Evolutionary conservation across 768 basidiomycete species (phyloP).

Genomic region (Termitomyces sp.): DNA sequence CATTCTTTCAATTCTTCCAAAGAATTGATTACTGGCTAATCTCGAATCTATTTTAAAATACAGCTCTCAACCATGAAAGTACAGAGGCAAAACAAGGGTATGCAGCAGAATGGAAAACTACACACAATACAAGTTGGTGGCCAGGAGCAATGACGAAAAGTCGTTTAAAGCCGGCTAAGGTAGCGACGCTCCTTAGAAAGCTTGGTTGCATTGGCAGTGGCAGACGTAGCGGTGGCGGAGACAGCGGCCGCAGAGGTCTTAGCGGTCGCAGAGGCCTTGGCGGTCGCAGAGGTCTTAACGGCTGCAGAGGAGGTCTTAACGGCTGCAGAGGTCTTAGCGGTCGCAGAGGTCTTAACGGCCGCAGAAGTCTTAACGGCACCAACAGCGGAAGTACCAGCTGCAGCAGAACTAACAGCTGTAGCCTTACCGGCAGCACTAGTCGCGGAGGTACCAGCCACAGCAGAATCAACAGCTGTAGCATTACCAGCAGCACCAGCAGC

Average conservation of each 20-base stretch:
- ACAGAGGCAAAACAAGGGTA: conserved; percentile 11
- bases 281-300: conserved; percentile 4
- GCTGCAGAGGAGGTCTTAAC: conserved; percentile 5
- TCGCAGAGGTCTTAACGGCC: conserved; percentile 1
- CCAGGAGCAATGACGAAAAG: not conserved
- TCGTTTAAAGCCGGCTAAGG: conserved; percentile 5
- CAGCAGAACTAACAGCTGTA: conserved; percentile 7
- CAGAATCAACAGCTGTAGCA: conserved; percentile 6
- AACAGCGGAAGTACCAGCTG: conserved; percentile 8
- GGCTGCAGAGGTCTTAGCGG: not conserved
- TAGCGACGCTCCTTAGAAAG: conserved; percentile 7
- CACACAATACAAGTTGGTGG: not conserved
- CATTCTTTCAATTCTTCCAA: not conserved
- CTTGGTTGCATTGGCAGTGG: not conserved
- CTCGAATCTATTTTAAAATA: conserved; percentile 12
- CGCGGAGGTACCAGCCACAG: conserved; percentile 1
- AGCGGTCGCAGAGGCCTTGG: conserved; percentile 4
- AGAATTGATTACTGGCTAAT: conserved; percentile 6
- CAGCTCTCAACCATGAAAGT: conserved; percentile 16
- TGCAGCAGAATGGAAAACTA: conserved; percentile 1
- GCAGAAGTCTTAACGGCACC: conserved; percentile 9
- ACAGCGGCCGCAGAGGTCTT: conserved; percentile 2
- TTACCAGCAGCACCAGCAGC: conserved; percentile 3
- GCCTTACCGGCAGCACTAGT: not conserved
- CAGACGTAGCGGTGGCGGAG: conserved; percentile 4